Conservation (phyloP, 352 stramenopile genomes). For the Pythium aphanidermatum region DNA sequence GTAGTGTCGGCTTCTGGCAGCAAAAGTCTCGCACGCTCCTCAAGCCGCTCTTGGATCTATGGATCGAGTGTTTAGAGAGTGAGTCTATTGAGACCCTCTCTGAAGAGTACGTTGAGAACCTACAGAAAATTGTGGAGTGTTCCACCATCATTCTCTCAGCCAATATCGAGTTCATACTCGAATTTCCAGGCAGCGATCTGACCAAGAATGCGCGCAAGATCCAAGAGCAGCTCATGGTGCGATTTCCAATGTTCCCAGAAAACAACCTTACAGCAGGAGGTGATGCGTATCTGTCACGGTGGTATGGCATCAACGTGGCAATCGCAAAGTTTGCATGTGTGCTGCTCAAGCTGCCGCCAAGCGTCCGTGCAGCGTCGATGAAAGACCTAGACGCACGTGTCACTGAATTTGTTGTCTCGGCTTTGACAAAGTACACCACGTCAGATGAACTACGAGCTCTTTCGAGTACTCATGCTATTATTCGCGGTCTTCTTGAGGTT, state of each 20-base stretch:
- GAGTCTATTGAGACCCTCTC: constrained; percentile 44
- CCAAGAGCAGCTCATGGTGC: constrained; percentile 49
- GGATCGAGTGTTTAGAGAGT: constrained; percentile 63
- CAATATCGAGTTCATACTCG: constrained; percentile 28
- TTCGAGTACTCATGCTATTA: constrained; percentile 52
- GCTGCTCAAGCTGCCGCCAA: constrained; percentile 26
- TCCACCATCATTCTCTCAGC: constrained; percentile 45
- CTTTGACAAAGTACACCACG: constrained; percentile 56
- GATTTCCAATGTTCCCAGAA: constrained; percentile 56
- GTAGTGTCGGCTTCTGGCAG: constrained; percentile 52
- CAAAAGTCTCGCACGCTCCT: constrained; percentile 58
- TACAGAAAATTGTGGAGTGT: constrained; percentile 76
- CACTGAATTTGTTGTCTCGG: constrained; percentile 43
- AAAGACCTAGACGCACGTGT: constrained; percentile 39
- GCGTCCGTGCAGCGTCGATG: neutral
- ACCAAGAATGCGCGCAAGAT: constrained; percentile 23
- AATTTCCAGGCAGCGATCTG: constrained; percentile 23
- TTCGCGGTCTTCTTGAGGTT: constrained; percentile 54
- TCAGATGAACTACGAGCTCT: constrained; percentile 51
- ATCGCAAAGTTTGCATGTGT: constrained; percentile 64
- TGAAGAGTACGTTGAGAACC: constrained; percentile 63
- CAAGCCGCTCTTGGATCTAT: constrained; percentile 57
- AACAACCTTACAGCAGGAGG: constrained; percentile 34
- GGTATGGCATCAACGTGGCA: constrained; percentile 68
- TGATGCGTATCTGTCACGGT: constrained; percentile 46